Evolutionary conservation across 345 rosid species (phyloP).

Genomic region (Trapa incisa): DNA sequence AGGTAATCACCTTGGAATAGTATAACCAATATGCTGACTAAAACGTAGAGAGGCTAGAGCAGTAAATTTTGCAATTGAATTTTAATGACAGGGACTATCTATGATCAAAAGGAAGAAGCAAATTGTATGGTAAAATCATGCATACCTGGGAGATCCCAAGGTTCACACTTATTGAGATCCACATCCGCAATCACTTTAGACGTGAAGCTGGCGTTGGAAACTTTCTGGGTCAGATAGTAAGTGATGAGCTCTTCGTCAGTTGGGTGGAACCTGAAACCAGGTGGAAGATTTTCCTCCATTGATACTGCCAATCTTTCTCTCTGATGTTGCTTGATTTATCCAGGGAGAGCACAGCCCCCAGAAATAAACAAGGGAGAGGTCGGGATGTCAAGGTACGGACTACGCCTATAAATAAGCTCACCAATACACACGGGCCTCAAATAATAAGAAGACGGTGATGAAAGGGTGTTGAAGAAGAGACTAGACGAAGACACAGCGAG

Average conservation of each 20-base stretch:
- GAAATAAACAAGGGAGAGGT: conserved; percentile 1
- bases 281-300: conserved; percentile 87
- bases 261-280: conserved; percentile 96
- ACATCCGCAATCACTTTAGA: conserved; percentile 85
- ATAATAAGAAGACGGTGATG: neutral
- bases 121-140: neutral
- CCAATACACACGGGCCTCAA: neutral
- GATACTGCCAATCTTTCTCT: neutral
- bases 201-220: conserved; percentile 48
- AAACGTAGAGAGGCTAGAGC: no score
- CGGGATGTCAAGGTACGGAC: neutral
- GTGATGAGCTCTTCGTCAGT: conserved; percentile 96
- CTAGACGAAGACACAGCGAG: no score
- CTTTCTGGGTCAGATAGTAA: conserved; percentile 56
- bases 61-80: no score
- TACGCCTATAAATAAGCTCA: conserved; percentile 3
- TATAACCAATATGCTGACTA: no score
- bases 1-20: no score
- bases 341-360: neutral
- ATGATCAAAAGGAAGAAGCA: neutral
- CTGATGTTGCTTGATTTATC: neutral
- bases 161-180: conserved; percentile 95
- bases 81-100: no score
- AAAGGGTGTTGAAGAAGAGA: conserved; percentile 21
- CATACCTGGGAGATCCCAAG: conserved; percentile 98